Evolutionary conservation across 495 filamentous ascomycete species (phyloP).

Genomic region (Hypoxylon fragiforme): DNA sequence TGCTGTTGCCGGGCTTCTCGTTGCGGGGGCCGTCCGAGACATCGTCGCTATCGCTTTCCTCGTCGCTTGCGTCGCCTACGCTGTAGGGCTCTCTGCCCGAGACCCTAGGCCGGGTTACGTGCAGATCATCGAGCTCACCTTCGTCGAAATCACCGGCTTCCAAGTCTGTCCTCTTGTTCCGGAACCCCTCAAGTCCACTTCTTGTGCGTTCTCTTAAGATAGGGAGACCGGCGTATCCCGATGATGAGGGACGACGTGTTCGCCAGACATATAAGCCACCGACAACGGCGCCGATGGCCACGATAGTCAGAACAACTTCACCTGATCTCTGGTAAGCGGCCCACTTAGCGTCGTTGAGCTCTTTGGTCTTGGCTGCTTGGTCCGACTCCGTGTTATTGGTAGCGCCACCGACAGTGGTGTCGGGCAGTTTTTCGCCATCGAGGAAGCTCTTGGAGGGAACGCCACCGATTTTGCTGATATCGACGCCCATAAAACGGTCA

Average conservation of each 20-base stretch:
- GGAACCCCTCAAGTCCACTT: constrained; percentile 51
- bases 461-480: constrained; percentile 90
- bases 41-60: constrained; percentile 43
- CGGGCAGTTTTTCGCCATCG: constrained; percentile 84
- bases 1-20: neutral
- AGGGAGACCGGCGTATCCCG: constrained; percentile 58
- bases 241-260: constrained; percentile 62
- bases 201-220: constrained; percentile 25
- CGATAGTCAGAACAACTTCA: constrained; percentile 84
- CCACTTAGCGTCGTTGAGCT: constrained; percentile 85
- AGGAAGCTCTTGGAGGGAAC: constrained; percentile 80
- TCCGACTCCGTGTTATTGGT: constrained; percentile 77
- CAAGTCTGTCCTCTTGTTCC: constrained; percentile 62
- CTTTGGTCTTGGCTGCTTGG: constrained; percentile 68
- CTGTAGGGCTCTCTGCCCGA: constrained; percentile 54
- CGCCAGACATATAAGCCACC: constrained; percentile 91
- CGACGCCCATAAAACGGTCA: constrained; percentile 91
- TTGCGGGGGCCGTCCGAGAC: constrained; percentile 7
- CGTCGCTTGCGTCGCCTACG: constrained; percentile 61
- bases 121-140: constrained; percentile 77
- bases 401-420: constrained; percentile 80
- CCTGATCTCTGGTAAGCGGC: constrained; percentile 90
- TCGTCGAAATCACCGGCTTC: constrained; percentile 92
- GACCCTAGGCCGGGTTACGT: constrained; percentile 52
- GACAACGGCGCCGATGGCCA: constrained; percentile 71